Percentiles rank a stretch among this genome's conserved stretches.
phyloP scores from a whole-genome alignment of 345 rosid genomes.

The Clarkia xantiana region DNA sequence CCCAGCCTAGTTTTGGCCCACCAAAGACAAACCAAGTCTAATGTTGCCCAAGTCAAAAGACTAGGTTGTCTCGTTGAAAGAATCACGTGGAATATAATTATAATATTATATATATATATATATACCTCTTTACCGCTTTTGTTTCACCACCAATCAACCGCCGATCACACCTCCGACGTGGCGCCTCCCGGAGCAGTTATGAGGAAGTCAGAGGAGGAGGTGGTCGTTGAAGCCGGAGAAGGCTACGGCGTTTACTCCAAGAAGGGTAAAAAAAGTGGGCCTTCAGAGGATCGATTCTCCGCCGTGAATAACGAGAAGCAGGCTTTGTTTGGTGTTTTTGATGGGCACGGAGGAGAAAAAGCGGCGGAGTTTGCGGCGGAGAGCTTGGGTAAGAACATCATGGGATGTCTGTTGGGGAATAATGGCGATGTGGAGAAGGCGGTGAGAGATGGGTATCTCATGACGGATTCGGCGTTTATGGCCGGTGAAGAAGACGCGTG shows the following conservation, averaged over 20 bases:
- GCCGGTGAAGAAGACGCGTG: slow-evolving; percentile 22
- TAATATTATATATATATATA: no score
- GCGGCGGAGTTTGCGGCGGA: slow-evolving; percentile 72
- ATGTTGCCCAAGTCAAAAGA: no score
- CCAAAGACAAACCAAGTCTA: no score
- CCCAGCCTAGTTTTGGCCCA: no score
- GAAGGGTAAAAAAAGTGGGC: slow-evolving; percentile 24
- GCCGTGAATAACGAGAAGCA: slow-evolving; percentile 21
- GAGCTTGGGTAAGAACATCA: slow-evolving; percentile 39
- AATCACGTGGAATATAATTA: no score
- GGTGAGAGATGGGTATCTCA: slow-evolving; percentile 37
- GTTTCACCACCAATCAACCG: no score
- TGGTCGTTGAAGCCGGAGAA: slow-evolving; percentile 20
- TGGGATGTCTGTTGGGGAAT: slow-evolving; percentile 13
- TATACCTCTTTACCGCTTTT: no score
- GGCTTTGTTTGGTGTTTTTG: slow-evolving; percentile 78
- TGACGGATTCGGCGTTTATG: slow-evolving; percentile 50
- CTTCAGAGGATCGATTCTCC: slow-evolving; percentile 34
- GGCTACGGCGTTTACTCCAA: slow-evolving; percentile 32
- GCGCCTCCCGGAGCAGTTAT: not conserved
- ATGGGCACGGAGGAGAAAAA: slow-evolving; percentile 77
- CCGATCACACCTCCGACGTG: not conserved
- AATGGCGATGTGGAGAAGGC: slow-evolving; percentile 33
- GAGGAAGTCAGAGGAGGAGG: slow-evolving; percentile 7
- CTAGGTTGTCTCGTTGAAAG: no score